phyloP scores from a whole-genome alignment of 2,329 filamentous ascomycete species.

The Cercospora sojina region DNA sequence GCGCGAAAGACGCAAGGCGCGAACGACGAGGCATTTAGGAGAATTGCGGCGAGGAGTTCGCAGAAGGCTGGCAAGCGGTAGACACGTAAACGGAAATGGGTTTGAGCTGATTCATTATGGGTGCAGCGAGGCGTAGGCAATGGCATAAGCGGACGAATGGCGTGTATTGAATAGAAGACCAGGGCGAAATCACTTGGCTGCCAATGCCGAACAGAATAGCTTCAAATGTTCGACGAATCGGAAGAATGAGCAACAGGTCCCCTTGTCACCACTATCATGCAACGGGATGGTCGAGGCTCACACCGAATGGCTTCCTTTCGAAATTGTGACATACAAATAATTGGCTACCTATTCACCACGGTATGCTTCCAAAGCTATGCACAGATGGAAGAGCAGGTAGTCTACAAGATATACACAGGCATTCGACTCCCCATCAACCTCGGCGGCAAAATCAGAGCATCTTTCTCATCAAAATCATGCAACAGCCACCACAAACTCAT shows the following conservation, averaged over 20 bases:
- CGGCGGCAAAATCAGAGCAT: constrained; percentile 12
- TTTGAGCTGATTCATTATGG: not conserved
- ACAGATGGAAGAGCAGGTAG: not conserved
- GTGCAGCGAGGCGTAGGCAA: not conserved
- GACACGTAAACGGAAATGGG: not conserved
- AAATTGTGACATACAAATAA: not conserved
- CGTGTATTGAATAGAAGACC: not conserved
- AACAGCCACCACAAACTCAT: constrained; percentile 19
- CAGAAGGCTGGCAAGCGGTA: constrained; percentile 19
- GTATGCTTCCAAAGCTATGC: not conserved
- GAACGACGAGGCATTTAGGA: constrained; percentile 40
- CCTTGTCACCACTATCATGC: not conserved
- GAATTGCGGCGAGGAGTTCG: constrained; percentile 28
- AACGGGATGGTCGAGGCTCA: not conserved
- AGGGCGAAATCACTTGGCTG: not conserved
- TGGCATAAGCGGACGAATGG: not conserved
- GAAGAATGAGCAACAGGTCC: not conserved
- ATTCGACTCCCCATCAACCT: constrained; percentile 18
- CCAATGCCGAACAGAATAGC: not conserved
- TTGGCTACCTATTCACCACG: not conserved
- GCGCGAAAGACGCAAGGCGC: constrained; percentile 30
- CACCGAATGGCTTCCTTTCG: not conserved
- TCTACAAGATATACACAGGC: constrained; percentile 18
- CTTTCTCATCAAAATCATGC: constrained; percentile 20
- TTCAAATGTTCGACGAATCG: not conserved